Evolutionary conservation across 768 basidiomycete genomes (phyloP).

Genomic region (Suillus americanus): DNA sequence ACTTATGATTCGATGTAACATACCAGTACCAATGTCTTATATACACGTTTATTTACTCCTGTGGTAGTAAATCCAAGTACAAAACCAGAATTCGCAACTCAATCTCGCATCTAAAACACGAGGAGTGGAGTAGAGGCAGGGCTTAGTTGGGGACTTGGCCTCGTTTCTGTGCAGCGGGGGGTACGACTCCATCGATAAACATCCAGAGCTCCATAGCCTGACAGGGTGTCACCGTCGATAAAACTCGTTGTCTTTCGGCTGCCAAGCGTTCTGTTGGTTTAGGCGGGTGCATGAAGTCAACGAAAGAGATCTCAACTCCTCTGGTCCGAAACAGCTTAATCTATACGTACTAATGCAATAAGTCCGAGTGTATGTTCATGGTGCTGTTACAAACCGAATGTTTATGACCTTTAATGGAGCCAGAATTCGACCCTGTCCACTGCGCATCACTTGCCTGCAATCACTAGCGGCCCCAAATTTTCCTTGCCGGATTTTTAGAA

Average conservation of each 20-base stretch:
- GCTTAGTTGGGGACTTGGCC: neutral
- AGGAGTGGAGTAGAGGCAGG: neutral
- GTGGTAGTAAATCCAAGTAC: neutral
- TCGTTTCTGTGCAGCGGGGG: neutral
- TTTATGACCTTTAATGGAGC: neutral
- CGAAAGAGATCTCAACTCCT: neutral
- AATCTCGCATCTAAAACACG: neutral
- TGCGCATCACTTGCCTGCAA: neutral
- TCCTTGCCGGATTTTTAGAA: neutral
- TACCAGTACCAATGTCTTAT: neutral
- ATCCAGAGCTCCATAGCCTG: neutral
- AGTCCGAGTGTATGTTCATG: neutral
- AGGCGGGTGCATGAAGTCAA: neutral
- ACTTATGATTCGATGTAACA: neutral
- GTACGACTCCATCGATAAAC: neutral
- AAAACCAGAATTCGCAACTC: neutral
- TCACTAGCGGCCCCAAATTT: neutral
- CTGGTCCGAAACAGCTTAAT: neutral
- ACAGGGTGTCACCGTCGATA: neutral
- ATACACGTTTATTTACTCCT: neutral
- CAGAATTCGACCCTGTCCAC: neutral
- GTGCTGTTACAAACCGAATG: neutral
- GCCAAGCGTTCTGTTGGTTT: neutral
- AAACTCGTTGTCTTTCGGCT: neutral
- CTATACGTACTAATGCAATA: neutral